A percentile compares a stretch with the other conserved stretches of the same genome.
These are phyloP conservation scores for Endocladia muricata DNA, from an alignment of 31 red algal genomes.

Conservation along the genomic window DNA sequence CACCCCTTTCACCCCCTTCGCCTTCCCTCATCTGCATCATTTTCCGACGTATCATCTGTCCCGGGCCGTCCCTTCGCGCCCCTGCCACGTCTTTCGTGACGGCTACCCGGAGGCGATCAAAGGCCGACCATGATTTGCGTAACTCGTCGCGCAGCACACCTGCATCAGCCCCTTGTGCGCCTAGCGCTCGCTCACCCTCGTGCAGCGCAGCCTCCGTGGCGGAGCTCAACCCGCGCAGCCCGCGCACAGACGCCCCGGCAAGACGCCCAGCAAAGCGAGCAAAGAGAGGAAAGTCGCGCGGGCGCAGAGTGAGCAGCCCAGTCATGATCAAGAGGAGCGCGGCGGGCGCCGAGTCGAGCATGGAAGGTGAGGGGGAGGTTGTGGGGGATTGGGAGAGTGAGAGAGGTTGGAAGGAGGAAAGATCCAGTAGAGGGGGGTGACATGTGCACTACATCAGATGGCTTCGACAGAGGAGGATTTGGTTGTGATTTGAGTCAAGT, in stretches of 20 bases:
- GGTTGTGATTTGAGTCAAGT: too few species aligned
- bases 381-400: too few species aligned
- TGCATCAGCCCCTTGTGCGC: background rate
- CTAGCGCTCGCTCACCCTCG: background rate
- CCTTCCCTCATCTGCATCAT: too few species aligned
- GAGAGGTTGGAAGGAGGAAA: too few species aligned
- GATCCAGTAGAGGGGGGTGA: too few species aligned
- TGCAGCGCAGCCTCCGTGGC: conserved; percentile 31
- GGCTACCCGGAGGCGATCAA: conserved; percentile 2
- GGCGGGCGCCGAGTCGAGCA: background rate
- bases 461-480: too few species aligned
- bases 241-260: conserved; percentile 23
- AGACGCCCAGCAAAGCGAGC: conserved; percentile 26
- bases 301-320: conserved; percentile 39
- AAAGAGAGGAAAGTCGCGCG: conserved; percentile 41
- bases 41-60: too few species aligned
- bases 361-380: too few species aligned
- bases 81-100: background rate
- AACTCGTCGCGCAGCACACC: background rate
- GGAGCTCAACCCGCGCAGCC: conserved; percentile 8
- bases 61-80: too few species aligned
- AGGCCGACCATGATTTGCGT: background rate
- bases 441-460: too few species aligned
- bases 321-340: conserved; percentile 27
- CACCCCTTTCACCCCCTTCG: too few species aligned